Base-by-base conservation (phyloP, 1,139 yeast genomes). In the Yamadazyma sp. region DNA sequence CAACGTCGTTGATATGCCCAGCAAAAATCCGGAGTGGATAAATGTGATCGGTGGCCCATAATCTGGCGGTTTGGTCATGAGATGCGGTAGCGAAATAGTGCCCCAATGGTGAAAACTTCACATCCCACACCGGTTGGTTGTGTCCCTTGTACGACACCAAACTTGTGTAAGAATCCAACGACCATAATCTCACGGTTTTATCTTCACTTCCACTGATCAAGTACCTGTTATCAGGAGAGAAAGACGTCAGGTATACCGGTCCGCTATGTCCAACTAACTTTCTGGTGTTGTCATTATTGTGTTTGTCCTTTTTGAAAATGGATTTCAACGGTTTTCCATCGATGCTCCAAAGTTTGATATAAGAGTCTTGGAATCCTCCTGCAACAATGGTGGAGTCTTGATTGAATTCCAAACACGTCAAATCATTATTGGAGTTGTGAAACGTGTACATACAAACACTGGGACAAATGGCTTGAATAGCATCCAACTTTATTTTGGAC, bases 31-130 rank as follows among this genome's bases (percentile, higher is more conserved):
- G 73, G 50, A 94, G 72, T 24, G 98, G 97, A 58, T 92, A 90
- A 33, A 94, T 90, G 62, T 94, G 99, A 60, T 94, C 98, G 45
- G 96, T 89, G 27, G 96, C 90, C 99, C 99, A 94, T 43, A 94
- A 70, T 46, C 97, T 73, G 0, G 97, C 98, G 0, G 98, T 94
- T 59, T 90, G 97, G 57, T 94, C 99, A 56, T 90, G 97, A 3
- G 97, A 88, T 0, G 95, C 97, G 0, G 97, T 89, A 10, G 95
- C 97, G 62, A 94, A 94, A 65, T 94, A 94, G 63, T 92, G 97
- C 2, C 98, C 98, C 54, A 86, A 69, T 1, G 98, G 98, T 3
- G 96, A 83, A 55, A 89, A 92, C 51, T 86, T 78, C 5, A 92
- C 97, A 57, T 94, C 98, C 98, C 98, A 94, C 21, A 94, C 85